Evolutionary conservation across 2,329 filamentous ascomycete species (phyloP), one percentile per base, ranked within the genome.

Genomic region (Fusarium redolens): DNA sequence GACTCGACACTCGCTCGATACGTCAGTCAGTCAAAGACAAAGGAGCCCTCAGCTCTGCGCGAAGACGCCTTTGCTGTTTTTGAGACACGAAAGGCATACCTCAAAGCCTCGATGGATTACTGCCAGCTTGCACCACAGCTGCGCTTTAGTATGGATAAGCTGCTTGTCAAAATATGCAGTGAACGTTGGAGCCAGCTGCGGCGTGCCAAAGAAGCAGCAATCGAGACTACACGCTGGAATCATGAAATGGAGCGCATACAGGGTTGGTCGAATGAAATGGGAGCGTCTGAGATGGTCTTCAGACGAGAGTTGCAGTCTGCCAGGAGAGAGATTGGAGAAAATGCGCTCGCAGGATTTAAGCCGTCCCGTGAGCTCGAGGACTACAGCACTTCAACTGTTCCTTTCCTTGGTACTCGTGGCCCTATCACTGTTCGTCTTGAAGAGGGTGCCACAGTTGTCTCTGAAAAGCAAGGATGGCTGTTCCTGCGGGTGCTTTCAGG

Each of bases 21-120:
- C 79, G 89, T 95, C 9, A 86, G 89, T 6, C 95, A 98, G 82
- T 93, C 92, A 73, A 98, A 98, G 85, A 92, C 94, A 10, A 99
- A 98, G 83, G 96, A 99, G 82, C 90, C 96, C 0, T 98, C 95
- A 0, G 90, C 95, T 2, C 86, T 99, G 62, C 89, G 96, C 68
- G 96, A 99, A 81, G 96, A 99, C 82, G 96, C 96, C 1, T 99
- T 99, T 78, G 92, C 96, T 79, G 90, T 98, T 41, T 96, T 97
- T 80, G 96, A 98, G 85, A 93, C 94, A 30, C 90, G 96, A 65
- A 97, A 96, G 79, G 90, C 91, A 37, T 99, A 99, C 80, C 86
- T 98, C 47, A 96, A 95, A 80, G 93, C 95, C 3, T 95, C 94
- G 18, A 91, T 99, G 89, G 96, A 99, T 81, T 98, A 95, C 80